Evolutionary conservation across 306 rosid species (phyloP).

Genomic region (Vicia faba): DNA sequence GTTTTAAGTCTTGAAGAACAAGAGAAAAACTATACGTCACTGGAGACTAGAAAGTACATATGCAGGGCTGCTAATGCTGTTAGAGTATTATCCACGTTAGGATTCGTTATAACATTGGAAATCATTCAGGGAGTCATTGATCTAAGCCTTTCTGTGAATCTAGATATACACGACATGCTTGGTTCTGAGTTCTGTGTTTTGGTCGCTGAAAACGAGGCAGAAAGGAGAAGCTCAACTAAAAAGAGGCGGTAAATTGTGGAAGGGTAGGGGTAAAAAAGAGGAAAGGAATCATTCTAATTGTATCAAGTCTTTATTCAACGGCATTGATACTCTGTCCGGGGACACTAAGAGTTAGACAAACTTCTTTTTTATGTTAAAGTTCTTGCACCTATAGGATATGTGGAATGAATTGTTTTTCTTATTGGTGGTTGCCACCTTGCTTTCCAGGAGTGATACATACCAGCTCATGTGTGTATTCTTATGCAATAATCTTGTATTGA

Average conservation of each 20-base stretch:
- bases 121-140: slow-evolving; percentile 60
- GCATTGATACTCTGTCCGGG: not conserved
- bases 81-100: slow-evolving; percentile 63
- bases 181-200: slow-evolving; percentile 80
- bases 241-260: slow-evolving; percentile 52
- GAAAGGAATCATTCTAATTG: slow-evolving; percentile 6
- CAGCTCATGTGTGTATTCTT: not conserved
- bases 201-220: slow-evolving; percentile 82
- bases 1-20: slow-evolving; percentile 54
- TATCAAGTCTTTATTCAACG: not conserved
- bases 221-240: slow-evolving; percentile 62
- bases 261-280: not conserved
- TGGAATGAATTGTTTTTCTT: not conserved
- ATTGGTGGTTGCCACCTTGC: not conserved
- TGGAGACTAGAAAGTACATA: slow-evolving; percentile 65
- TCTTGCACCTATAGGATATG: not conserved
- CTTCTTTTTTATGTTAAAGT: not conserved
- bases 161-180: slow-evolving; percentile 77
- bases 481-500: not conserved
- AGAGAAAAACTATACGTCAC: slow-evolving; percentile 52
- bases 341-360: not conserved
- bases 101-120: slow-evolving; percentile 64
- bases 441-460: not conserved
- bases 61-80: slow-evolving; percentile 87
- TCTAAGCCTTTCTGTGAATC: slow-evolving; percentile 60